Conservation (phyloP, 148 eudicot genomes). For the Arbutus unedo region DNA sequence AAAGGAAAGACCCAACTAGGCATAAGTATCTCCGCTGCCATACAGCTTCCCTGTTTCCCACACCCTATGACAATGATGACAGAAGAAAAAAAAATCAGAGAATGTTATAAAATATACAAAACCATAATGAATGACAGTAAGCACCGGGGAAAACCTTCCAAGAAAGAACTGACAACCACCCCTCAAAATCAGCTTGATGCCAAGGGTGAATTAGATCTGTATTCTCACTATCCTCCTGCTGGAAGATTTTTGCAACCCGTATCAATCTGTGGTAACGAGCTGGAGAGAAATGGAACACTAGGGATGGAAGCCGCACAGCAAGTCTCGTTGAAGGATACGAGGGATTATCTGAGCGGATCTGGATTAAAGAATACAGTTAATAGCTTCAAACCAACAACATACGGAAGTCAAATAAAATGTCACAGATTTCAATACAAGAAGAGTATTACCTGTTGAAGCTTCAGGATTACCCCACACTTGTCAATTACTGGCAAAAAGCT, state of each 20-base stretch:
- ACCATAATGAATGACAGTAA: slow-evolving; percentile 7
- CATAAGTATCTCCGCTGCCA: slow-evolving; percentile 92
- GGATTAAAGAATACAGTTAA: slow-evolving; percentile 14
- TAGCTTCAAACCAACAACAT: neutral
- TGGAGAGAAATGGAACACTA: slow-evolving; percentile 91
- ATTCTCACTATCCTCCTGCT: slow-evolving; percentile 43
- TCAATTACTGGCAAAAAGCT: slow-evolving; percentile 86
- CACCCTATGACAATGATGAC: slow-evolving; percentile 51
- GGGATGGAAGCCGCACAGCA: slow-evolving; percentile 83
- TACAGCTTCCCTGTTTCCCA: slow-evolving; percentile 88
- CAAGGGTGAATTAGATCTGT: slow-evolving; percentile 56
- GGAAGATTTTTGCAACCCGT: slow-evolving; percentile 75
- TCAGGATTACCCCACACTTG: slow-evolving; percentile 81
- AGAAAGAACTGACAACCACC: slow-evolving; percentile 76
- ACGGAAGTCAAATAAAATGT: neutral
- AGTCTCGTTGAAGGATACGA: slow-evolving; percentile 79
- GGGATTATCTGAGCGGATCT: slow-evolving; percentile 77
- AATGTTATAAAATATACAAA: neutral
- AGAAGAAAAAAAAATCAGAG: slow-evolving; percentile 5
- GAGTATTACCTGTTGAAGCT: slow-evolving; percentile 79
- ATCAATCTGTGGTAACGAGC: slow-evolving; percentile 97
- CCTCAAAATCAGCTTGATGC: slow-evolving; percentile 91
- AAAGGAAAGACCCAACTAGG: slow-evolving; percentile 83
- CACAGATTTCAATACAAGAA: neutral
- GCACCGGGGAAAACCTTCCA: slow-evolving; percentile 63